These are phyloP conservation scores for Fusarium guadeloupense DNA, from an alignment of 2,329 filamentous ascomycete species.

Conservation along the genomic window DNA sequence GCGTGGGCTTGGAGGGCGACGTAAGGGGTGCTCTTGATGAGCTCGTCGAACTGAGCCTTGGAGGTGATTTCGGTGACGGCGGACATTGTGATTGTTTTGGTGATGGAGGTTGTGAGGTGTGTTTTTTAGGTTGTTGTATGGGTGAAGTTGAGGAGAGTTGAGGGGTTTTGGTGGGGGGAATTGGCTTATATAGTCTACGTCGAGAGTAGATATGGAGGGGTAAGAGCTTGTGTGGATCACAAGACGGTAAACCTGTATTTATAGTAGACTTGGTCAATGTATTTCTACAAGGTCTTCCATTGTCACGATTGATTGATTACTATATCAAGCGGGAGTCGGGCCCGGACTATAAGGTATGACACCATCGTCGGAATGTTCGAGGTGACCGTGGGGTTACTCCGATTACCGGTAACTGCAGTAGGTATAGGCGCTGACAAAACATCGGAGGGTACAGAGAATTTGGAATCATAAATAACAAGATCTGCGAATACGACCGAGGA, in stretches of 20 bases:
- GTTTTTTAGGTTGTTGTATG: conserved; percentile 6
- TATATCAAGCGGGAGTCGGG: conserved; percentile 16
- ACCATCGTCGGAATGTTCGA: conserved; percentile 29
- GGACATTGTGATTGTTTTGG: conserved; percentile 42
- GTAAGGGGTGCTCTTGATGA: conserved; percentile 59
- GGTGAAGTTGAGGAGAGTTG: conserved; percentile 14
- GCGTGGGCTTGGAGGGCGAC: conserved; percentile 68
- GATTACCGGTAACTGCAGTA: conserved; percentile 35
- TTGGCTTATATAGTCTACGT: conserved; percentile 10
- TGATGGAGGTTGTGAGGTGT: background rate
- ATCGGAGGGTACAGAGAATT: conserved; percentile 7
- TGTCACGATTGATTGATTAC: conserved; percentile 10
- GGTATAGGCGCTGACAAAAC: conserved; percentile 1
- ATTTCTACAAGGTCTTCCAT: no score
- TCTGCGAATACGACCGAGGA: conserved; percentile 23
- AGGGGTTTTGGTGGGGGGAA: conserved; percentile 30
- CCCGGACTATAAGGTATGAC: conserved; percentile 35
- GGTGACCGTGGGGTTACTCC: conserved; percentile 21
- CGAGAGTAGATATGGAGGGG: conserved; percentile 5
- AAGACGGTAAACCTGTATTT: conserved; percentile 14
- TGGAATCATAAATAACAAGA: conserved; percentile 27
- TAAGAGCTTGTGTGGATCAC: conserved; percentile 12
- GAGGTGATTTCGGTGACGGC: conserved; percentile 51
- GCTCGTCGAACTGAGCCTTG: conserved; percentile 58
- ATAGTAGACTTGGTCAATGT: background rate